Conservation (phyloP, 345 rosid species). For the Rhodamnia argentea region DNA sequence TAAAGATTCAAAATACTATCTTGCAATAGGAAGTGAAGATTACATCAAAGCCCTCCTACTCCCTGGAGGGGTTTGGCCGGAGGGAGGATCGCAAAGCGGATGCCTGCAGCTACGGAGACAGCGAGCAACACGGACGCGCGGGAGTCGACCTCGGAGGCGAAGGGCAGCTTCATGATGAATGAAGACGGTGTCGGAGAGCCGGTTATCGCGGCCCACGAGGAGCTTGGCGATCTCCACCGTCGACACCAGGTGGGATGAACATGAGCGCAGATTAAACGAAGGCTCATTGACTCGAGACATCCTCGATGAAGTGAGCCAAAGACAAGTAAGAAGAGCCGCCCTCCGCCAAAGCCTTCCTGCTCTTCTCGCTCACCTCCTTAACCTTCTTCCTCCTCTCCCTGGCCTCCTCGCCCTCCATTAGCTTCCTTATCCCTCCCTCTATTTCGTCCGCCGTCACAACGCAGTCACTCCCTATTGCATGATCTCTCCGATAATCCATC, state of each 20-base stretch:
- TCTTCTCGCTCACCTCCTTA: slow-evolving; percentile 11
- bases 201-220: slow-evolving; percentile 20
- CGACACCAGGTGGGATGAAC: slow-evolving; percentile 15
- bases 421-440: slow-evolving; percentile 20
- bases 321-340: slow-evolving; percentile 37
- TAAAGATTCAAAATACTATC: neutral
- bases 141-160: neutral
- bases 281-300: neutral
- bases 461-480: neutral
- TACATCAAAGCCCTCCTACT: too few species aligned
- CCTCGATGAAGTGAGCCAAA: slow-evolving; percentile 11
- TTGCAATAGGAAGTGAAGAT: neutral
- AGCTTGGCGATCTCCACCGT: slow-evolving; percentile 29
- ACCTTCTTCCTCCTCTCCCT: slow-evolving; percentile 16
- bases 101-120: slow-evolving; percentile 9
- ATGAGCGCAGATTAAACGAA: neutral
- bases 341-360: slow-evolving; percentile 20
- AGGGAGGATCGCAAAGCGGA: slow-evolving; percentile 25
- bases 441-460: slow-evolving; percentile 10
- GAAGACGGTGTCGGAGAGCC: slow-evolving; percentile 35
- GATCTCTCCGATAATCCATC: neutral
- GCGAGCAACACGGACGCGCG: neutral
- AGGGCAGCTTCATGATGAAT: slow-evolving; percentile 17
- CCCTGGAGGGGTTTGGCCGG: neutral
- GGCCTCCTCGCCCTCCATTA: slow-evolving; percentile 21